phyloP scores from a whole-genome alignment of 2,329 filamentous ascomycete genomes.

The Cladophialophora carrionii region DNA sequence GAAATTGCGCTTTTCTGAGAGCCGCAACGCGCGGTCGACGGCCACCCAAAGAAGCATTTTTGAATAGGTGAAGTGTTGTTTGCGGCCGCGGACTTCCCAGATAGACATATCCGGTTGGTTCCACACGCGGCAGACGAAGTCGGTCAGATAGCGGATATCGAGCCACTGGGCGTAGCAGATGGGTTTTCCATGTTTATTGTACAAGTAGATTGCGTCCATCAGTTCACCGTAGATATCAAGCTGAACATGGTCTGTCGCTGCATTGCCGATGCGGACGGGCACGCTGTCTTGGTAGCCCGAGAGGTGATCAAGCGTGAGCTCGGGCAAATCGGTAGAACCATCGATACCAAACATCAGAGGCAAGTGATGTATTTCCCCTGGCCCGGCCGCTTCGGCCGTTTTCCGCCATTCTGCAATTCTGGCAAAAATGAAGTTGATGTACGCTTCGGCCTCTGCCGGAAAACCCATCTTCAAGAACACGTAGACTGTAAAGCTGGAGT shows the following conservation, averaged over 20 bases:
- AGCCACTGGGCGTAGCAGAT: slow-evolving; percentile 77
- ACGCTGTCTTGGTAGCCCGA: slow-evolving; percentile 72
- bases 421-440: slow-evolving; percentile 77
- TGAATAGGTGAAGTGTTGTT: slow-evolving; percentile 79
- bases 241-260: slow-evolving; percentile 74
- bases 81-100: slow-evolving; percentile 76
- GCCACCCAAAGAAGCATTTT: slow-evolving; percentile 84
- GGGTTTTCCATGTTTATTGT: slow-evolving; percentile 78
- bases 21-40: slow-evolving; percentile 72
- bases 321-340: slow-evolving; percentile 74
- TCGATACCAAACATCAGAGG: slow-evolving; percentile 83
- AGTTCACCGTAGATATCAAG: slow-evolving; percentile 80
- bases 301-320: slow-evolving; percentile 68
- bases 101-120: slow-evolving; percentile 77
- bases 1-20: slow-evolving; percentile 74
- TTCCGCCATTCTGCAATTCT: slow-evolving; percentile 66
- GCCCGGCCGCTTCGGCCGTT: slow-evolving; percentile 56
- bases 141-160: slow-evolving; percentile 67
- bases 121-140: slow-evolving; percentile 71
- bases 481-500: slow-evolving; percentile 77
- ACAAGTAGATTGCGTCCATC: slow-evolving; percentile 76
- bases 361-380: slow-evolving; percentile 44
- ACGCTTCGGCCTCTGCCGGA: slow-evolving; percentile 73
- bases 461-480: slow-evolving; percentile 76
- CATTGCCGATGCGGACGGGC: slow-evolving; percentile 77